A percentile compares a stretch with the other conserved stretches of the same genome.
These are phyloP conservation scores for Tetrapisispora namnaoensis DNA, from an alignment of 805 yeast species.

Conservation along the genomic window DNA sequence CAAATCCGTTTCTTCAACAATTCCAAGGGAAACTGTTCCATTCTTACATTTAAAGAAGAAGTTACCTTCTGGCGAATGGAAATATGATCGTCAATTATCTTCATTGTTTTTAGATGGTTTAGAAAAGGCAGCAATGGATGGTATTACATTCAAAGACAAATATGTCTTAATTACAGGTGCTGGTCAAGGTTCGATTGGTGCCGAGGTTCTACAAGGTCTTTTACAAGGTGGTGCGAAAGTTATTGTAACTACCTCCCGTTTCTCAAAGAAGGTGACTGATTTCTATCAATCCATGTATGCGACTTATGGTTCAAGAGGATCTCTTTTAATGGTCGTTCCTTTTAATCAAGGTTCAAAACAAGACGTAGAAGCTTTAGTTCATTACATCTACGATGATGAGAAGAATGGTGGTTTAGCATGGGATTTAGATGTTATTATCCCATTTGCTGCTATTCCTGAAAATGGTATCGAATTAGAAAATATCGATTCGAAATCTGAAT, in stretches of 20 bases:
- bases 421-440: slow-evolving; percentile 94
- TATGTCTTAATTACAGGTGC: slow-evolving; percentile 94
- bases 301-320: slow-evolving; percentile 85
- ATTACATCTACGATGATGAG: slow-evolving; percentile 73
- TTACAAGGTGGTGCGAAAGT: slow-evolving; percentile 97
- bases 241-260: slow-evolving; percentile 91
- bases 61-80: slow-evolving; percentile 65
- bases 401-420: slow-evolving; percentile 91
- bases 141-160: slow-evolving; percentile 81
- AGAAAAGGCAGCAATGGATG: slow-evolving; percentile 90
- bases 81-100: slow-evolving; percentile 70
- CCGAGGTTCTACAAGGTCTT: slow-evolving; percentile 89
- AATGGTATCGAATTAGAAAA: slow-evolving; percentile 91
- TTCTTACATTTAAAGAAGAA: slow-evolving; percentile 87
- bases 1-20: slow-evolving; percentile 62
- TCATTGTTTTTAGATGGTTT: slow-evolving; percentile 77
- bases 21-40: slow-evolving; percentile 82
- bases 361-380: slow-evolving; percentile 79
- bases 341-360: slow-evolving; percentile 96
- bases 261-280: slow-evolving; percentile 88
- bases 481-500: slow-evolving; percentile 90
- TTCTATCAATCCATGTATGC: slow-evolving; percentile 91
- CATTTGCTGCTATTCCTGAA: slow-evolving; percentile 99
- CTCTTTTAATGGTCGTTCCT: slow-evolving; percentile 91
- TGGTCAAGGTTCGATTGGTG: slow-evolving; percentile 98